Conservation (phyloP, 805 yeast genomes). For the Yueomyces sp. region DNA sequence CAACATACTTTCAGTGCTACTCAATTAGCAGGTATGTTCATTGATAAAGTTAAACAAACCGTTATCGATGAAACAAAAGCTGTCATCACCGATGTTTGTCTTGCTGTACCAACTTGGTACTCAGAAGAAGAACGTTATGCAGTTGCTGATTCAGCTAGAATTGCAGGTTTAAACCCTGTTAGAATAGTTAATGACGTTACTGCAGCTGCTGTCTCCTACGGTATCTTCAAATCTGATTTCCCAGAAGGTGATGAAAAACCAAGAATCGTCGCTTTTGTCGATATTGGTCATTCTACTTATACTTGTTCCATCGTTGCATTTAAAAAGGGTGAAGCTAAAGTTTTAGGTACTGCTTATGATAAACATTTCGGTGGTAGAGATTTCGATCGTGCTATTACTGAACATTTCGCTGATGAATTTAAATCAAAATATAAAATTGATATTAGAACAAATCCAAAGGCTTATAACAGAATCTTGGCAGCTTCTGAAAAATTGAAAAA, state of each 20-base stretch:
- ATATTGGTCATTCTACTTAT: conserved; percentile 92
- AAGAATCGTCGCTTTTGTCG: conserved; percentile 81
- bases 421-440: conserved; percentile 85
- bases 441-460: conserved; percentile 81
- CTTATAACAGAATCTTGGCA: conserved; percentile 78
- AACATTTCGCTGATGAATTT: conserved; percentile 88
- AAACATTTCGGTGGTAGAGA: conserved; percentile 97
- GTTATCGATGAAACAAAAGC: conserved; percentile 65
- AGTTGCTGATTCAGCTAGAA: conserved; percentile 82
- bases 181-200: conserved; percentile 94
- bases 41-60: conserved; percentile 75
- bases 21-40: conserved; percentile 89
- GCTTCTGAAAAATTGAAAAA: conserved; percentile 91
- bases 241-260: conserved; percentile 72
- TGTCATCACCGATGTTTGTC: conserved; percentile 71
- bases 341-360: conserved; percentile 81
- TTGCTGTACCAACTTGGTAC: conserved; percentile 95
- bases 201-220: conserved; percentile 98
- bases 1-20: conserved; percentile 68
- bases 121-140: conserved; percentile 93
- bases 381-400: conserved; percentile 82
- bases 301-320: conserved; percentile 80
- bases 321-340: conserved; percentile 89
- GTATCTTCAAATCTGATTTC: conserved; percentile 91
- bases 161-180: conserved; percentile 94